phyloP scores from a whole-genome alignment of 1,284 basidiomycete genomes.

The Ustilago trichophora region DNA sequence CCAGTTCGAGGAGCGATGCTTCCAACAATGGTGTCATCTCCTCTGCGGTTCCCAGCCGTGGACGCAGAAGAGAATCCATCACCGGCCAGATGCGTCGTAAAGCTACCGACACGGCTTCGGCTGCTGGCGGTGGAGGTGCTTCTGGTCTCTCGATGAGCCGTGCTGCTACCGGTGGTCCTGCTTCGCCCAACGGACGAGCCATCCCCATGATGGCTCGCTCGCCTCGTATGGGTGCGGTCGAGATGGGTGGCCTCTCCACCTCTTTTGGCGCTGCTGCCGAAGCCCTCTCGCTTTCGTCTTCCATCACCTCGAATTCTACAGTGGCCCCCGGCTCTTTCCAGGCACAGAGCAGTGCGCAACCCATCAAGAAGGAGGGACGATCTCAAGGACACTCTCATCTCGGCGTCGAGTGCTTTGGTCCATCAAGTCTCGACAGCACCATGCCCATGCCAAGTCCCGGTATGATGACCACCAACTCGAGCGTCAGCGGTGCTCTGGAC shows the following conservation, averaged over 20 bases:
- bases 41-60: conserved; percentile 48
- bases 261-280: conserved; percentile 64
- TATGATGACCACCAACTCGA: conserved; percentile 24
- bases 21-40: conserved; percentile 28
- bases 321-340: conserved; percentile 40
- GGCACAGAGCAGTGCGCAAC: conserved; percentile 30
- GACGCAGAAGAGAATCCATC: conserved; percentile 55
- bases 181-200: conserved; percentile 43
- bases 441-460: conserved; percentile 44
- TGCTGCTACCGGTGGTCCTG: conserved; percentile 16
- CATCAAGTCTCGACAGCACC: conserved; percentile 47
- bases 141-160: conserved; percentile 41
- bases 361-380: conserved; percentile 37
- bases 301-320: conserved; percentile 45
- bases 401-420: conserved; percentile 59
- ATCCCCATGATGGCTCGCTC: conserved; percentile 45
- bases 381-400: conserved; percentile 57
- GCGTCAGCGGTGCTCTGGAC: no score
- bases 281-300: conserved; percentile 51
- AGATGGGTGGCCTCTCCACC: conserved; percentile 53
- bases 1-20: conserved; percentile 20
- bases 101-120: conserved; percentile 42
- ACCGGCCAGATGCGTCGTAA: conserved; percentile 54
- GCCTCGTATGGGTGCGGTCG: conserved; percentile 33
- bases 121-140: conserved; percentile 50